phyloP scores from a whole-genome alignment of 2,329 filamentous ascomycete genomes.

The Rachicladosporium sp. region DNA sequence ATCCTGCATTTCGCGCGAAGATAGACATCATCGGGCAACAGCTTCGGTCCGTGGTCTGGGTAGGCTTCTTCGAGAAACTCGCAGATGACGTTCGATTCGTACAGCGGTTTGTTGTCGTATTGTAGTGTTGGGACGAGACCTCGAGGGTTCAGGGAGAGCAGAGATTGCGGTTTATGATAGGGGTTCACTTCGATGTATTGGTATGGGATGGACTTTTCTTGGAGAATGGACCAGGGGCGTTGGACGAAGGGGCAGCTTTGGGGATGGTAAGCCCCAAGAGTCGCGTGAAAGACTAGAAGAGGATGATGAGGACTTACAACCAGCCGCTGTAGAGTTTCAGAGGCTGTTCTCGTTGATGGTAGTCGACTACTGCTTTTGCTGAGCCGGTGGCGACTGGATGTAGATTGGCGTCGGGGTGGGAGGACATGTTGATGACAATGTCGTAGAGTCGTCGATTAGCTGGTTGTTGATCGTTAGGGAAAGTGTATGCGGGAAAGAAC shows the following conservation, averaged over 20 bases:
- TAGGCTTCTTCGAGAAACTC: conserved; percentile 68
- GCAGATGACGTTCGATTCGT: conserved; percentile 60
- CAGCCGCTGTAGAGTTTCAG: conserved; percentile 24
- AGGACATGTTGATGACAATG: conserved; percentile 6
- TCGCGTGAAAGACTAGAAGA: no score
- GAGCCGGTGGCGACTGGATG: conserved; percentile 33
- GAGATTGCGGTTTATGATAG: conserved; percentile 57
- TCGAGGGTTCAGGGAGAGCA: conserved; percentile 60
- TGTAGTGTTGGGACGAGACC: conserved; percentile 62
- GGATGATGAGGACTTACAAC: conserved; percentile 12
- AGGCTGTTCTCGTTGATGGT: conserved; percentile 18
- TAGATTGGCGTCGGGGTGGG: conserved; percentile 31
- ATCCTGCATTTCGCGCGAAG: conserved; percentile 52
- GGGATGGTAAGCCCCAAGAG: not conserved
- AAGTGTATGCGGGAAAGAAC: no score
- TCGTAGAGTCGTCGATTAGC: not conserved
- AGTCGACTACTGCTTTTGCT: conserved; percentile 27
- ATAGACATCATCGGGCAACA: conserved; percentile 53
- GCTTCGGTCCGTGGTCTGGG: conserved; percentile 33
- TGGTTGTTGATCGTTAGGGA: not conserved
- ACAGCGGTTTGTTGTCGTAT: conserved; percentile 47
- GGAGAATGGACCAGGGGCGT: conserved; percentile 58
- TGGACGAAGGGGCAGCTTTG: conserved; percentile 51
- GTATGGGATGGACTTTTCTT: conserved; percentile 61
- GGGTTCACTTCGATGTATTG: conserved; percentile 60